Percentiles rank a stretch among this genome's conserved stretches.
Evolutionary conservation across 1,284 basidiomycete genomes (phyloP).

Genomic region (Cutaneotrichosporon sp.): DNA sequence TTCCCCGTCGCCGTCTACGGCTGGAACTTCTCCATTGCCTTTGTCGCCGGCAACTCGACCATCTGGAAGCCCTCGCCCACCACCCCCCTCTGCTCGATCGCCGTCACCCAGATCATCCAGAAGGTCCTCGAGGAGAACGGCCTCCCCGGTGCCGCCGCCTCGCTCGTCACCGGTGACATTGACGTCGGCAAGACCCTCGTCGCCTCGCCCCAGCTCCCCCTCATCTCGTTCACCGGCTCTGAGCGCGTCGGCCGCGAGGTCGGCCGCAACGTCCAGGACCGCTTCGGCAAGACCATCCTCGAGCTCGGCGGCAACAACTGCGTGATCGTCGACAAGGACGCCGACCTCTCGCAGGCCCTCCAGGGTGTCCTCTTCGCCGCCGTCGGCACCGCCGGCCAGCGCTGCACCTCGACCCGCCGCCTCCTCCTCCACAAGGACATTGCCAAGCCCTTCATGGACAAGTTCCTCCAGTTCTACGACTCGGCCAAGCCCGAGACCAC

Average conservation of each 20-base stretch:
- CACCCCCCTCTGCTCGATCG: conserved; percentile 76
- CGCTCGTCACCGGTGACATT: conserved; percentile 79
- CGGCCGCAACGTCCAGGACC: conserved; percentile 72
- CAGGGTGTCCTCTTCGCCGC: conserved; percentile 85
- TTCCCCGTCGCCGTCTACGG: conserved; percentile 80
- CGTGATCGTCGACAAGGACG: conserved; percentile 88
- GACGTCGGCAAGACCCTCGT: conserved; percentile 78
- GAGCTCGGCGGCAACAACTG: conserved; percentile 96
- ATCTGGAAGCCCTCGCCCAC: conserved; percentile 93
- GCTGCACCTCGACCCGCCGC: conserved; percentile 90
- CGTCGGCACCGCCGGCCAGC: conserved; percentile 90
- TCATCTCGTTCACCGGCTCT: conserved; percentile 94
- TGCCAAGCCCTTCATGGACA: conserved; percentile 71
- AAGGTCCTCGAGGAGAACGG: conserved; percentile 77
- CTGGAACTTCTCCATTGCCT: conserved; percentile 86
- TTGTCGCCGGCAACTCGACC: conserved; percentile 85
- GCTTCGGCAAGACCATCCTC: conserved; percentile 60
- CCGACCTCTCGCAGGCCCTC: conserved; percentile 83
- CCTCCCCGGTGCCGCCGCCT: conserved; percentile 77
- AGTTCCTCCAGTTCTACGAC: conserved; percentile 64
- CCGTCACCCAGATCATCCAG: conserved; percentile 80
- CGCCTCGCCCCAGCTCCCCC: conserved; percentile 68
- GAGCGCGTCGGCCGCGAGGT: conserved; percentile 83
- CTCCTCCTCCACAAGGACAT: conserved; percentile 83
- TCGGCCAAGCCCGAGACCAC: conserved; percentile 61